These are phyloP conservation scores for Hanseniaspora clermontiae DNA, from an alignment of 805 yeast genomes.

Conservation along the genomic window DNA sequence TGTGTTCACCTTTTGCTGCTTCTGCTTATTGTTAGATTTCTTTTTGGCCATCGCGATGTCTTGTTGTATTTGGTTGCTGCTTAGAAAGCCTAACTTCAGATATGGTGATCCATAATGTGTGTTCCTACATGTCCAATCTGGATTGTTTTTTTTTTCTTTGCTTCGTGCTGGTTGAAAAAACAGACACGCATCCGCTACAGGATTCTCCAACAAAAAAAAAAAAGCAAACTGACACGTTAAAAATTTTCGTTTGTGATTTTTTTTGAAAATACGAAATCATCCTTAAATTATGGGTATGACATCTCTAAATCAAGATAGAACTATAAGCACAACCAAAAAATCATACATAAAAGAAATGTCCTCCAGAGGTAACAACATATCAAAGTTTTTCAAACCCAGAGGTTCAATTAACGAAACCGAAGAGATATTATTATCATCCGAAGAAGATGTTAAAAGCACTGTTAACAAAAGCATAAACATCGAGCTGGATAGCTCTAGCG, in stretches of 20 bases:
- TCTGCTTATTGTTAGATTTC: background rate
- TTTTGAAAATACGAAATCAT: background rate
- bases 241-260: background rate
- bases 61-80: background rate
- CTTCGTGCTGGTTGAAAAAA: background rate
- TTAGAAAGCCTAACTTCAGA: too few relatives aligned
- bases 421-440: background rate
- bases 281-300: background rate
- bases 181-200: background rate
- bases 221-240: background rate
- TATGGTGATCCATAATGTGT: background rate
- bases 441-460: background rate
- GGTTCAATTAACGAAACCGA: background rate
- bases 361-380: background rate
- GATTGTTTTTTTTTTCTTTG: background rate
- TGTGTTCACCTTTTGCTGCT: background rate
- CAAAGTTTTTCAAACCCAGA: slow-evolving; percentile 4
- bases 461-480: background rate
- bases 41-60: background rate
- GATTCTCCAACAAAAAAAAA: background rate
- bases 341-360: background rate
- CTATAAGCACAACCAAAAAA: background rate
- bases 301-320: too few relatives aligned
- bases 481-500: slow-evolving; percentile 7
- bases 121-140: background rate